Evolutionary conservation across 169 alveolate species (phyloP).

Genomic region (Plasmodium inui): DNA sequence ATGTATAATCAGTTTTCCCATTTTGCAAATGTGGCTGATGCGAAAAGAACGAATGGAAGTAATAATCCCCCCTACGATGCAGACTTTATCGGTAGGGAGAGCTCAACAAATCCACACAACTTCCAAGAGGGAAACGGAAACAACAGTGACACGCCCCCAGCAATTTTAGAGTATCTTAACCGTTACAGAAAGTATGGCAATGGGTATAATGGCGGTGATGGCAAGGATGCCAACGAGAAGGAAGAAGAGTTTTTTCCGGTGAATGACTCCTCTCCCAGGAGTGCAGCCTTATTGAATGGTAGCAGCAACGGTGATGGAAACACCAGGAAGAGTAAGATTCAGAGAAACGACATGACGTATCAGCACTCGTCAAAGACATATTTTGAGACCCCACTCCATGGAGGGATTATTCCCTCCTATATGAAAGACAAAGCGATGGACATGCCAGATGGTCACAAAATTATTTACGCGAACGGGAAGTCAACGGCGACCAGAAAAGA

Average conservation of each 20-base stretch:
- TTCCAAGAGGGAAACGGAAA: background rate
- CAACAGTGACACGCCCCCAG: background rate
- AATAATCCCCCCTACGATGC: background rate
- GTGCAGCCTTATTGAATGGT: background rate
- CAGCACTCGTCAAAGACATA: background rate
- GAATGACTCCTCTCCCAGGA: background rate
- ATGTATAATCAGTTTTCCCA: background rate
- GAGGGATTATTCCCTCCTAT: background rate
- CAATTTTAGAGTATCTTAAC: background rate
- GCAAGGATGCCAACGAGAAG: background rate
- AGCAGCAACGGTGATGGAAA: background rate
- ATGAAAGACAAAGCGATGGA: background rate
- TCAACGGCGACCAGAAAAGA: slow-evolving; percentile 8
- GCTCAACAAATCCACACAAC: background rate
- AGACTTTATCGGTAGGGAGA: background rate
- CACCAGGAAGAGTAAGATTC: background rate
- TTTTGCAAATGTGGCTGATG: background rate
- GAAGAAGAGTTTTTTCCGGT: background rate
- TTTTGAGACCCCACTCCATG: background rate
- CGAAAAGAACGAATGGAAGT: background rate
- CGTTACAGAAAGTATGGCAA: background rate
- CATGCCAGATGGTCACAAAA: background rate
- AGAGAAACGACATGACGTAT: background rate
- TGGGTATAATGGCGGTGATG: background rate
- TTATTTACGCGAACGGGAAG: background rate